Conservation (phyloP, 2,329 filamentous ascomycete species). For the Zasmidium citrigriseum region DNA sequence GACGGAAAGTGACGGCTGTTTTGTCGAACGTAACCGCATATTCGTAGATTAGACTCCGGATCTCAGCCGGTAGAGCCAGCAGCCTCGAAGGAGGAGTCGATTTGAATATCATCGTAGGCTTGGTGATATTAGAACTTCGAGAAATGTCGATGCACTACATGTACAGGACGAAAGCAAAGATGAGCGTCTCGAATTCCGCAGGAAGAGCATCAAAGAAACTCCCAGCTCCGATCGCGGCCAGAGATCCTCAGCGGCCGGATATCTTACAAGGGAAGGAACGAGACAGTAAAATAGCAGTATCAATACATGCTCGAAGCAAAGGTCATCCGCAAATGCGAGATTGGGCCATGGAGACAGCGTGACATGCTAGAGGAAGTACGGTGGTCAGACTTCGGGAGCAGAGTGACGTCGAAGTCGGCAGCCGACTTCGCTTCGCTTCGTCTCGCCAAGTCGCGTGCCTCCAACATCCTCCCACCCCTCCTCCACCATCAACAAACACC, state of each 20-base stretch:
- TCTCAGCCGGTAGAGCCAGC: constrained; percentile 28
- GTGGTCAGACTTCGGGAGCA: neutral
- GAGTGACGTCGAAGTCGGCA: neutral
- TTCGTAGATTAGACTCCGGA: constrained; percentile 29
- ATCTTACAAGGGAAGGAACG: neutral
- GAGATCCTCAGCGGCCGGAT: neutral
- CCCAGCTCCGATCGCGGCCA: neutral
- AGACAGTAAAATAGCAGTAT: neutral
- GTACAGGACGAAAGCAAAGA: too few species aligned
- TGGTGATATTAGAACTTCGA: neutral
- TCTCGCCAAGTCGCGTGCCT: neutral
- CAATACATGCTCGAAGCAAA: neutral
- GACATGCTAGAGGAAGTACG: neutral
- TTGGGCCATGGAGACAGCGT: neutral
- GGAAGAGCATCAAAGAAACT: neutral
- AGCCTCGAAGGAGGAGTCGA: constrained; percentile 12
- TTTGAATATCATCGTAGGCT: neutral
- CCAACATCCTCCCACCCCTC: neutral
- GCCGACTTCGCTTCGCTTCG: neutral
- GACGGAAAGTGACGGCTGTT: constrained; percentile 30
- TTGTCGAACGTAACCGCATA: constrained; percentile 27
- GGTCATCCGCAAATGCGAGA: neutral
- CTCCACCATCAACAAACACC: neutral
- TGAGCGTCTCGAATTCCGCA: neutral
- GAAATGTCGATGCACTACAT: too few species aligned